Conservation (phyloP, 805 yeast species). For the Kodamaea kaohsiungensis region DNA sequence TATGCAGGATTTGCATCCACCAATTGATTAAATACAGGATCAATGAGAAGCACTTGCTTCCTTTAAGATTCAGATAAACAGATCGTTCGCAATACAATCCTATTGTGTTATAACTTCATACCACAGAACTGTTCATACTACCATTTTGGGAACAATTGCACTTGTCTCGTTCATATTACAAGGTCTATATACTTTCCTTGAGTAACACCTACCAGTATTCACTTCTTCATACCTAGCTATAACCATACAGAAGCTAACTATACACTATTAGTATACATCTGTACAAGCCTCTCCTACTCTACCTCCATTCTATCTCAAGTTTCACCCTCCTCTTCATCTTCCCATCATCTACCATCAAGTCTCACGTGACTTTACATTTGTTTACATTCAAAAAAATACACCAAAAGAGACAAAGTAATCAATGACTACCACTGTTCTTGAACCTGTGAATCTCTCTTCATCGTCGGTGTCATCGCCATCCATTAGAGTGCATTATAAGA, state of each 20-base stretch:
- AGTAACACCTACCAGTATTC: too few species aligned
- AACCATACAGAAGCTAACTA: too few species aligned
- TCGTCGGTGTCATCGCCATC: neutral
- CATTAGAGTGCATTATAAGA: conserved; percentile 1
- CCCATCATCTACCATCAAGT: neutral
- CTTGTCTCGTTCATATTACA: neutral
- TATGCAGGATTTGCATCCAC: neutral
- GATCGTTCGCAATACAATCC: neutral
- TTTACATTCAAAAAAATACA: neutral
- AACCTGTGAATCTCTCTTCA: conserved; percentile 1
- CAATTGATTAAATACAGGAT: neutral
- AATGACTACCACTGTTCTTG: conserved; percentile 6
- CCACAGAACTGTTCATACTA: neutral
- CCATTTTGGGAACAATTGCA: neutral
- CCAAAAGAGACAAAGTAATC: neutral
- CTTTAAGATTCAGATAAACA: neutral
- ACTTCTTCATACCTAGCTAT: too few species aligned
- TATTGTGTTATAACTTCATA: neutral
- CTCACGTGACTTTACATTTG: neutral
- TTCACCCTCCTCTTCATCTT: neutral
- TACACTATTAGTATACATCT: too few species aligned
- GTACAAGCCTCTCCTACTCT: neutral
- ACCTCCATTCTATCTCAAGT: neutral
- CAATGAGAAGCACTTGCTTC: neutral
- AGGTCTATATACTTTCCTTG: too few species aligned